These are phyloP conservation scores for Hymenoscyphus infarciens DNA, from an alignment of 2,329 filamentous ascomycete species.

Conservation along the genomic window DNA sequence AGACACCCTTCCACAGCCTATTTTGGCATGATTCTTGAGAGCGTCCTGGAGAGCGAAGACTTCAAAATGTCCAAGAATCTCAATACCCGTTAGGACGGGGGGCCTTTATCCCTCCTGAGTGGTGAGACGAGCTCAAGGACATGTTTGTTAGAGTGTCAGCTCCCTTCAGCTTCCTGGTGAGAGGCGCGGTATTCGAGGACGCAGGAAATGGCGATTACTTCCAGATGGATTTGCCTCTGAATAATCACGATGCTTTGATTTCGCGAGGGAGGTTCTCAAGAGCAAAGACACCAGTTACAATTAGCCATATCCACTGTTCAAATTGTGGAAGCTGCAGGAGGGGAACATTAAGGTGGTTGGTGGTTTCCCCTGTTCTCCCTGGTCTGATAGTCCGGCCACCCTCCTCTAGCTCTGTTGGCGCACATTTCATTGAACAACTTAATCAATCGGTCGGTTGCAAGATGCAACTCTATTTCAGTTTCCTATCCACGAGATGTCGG, in stretches of 20 bases:
- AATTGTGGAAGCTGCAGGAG: background rate
- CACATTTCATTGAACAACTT: background rate
- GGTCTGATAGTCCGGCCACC: background rate
- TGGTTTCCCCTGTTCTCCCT: background rate
- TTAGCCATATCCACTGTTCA: background rate
- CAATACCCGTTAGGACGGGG: background rate
- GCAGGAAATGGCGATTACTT: background rate
- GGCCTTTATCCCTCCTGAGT: too few species aligned
- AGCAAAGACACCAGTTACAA: background rate
- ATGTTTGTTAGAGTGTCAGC: conserved; percentile 3
- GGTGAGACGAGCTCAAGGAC: background rate
- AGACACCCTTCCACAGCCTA: background rate
- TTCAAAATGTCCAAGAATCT: background rate
- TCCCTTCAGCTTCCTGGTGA: background rate
- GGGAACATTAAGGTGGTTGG: background rate
- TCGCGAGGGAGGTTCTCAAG: background rate
- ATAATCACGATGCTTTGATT: background rate
- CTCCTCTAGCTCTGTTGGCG: background rate
- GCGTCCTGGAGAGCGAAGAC: background rate
- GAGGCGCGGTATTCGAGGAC: background rate
- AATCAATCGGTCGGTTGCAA: background rate
- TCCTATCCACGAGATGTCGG: background rate
- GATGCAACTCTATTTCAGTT: background rate
- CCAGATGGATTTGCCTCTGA: background rate
- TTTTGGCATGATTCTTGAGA: background rate